A percentile compares a stretch with the other conserved stretches of the same genome.
Conservation (phyloP, 257 asterid species). For the Capsicum pubescens region DNA sequence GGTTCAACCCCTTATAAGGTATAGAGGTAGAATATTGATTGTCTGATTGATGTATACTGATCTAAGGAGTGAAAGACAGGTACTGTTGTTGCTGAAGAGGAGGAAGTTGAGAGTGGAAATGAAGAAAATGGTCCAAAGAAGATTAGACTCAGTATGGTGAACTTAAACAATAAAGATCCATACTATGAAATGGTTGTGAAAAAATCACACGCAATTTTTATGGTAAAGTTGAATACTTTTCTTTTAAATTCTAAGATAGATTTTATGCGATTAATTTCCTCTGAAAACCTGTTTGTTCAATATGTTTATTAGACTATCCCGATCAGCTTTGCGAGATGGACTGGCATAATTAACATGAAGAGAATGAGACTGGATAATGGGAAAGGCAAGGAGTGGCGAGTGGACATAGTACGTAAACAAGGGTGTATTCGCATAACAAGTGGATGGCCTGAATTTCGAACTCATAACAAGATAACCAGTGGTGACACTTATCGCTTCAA, state of each 20-base stretch:
- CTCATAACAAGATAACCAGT: background rate
- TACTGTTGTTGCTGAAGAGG: background rate
- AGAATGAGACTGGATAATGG: background rate
- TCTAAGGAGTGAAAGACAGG: background rate
- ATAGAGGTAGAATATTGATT: background rate
- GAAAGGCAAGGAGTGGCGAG: background rate
- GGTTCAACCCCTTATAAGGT: no score
- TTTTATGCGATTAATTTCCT: background rate
- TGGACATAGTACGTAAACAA: background rate
- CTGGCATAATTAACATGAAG: background rate
- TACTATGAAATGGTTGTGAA: background rate
- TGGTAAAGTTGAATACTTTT: background rate
- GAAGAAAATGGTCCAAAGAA: conserved; percentile 12
- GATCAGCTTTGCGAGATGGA: background rate
- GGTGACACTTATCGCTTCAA: conserved; percentile 11
- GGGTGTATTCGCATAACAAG: background rate
- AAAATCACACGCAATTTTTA: background rate
- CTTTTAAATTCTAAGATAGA: background rate
- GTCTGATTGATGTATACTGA: background rate
- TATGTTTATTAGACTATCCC: conserved; percentile 4
- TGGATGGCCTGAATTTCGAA: background rate
- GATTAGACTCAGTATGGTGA: background rate
- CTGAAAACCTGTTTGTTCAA: background rate
- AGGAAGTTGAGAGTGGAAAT: background rate
- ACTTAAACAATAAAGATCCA: conserved; percentile 1